These are phyloP conservation scores for Cutaneotrichosporon spelunceum DNA, from an alignment of 1,284 basidiomycete species.

Conservation along the genomic window DNA sequence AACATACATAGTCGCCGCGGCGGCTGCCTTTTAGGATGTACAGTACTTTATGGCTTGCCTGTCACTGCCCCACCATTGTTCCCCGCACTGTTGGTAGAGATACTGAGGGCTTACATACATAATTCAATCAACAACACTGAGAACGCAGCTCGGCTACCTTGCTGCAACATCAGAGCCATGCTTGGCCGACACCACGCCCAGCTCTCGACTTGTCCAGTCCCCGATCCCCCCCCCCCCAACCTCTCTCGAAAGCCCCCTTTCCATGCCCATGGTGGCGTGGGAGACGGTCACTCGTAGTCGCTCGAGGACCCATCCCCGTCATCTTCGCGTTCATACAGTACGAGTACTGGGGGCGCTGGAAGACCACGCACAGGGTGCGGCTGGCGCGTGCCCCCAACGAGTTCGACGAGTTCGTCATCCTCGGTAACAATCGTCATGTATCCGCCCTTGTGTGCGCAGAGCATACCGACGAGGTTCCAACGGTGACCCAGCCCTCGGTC, in stretches of 20 bases:
- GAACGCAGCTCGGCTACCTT: no score
- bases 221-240: no score
- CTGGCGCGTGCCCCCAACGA: neutral
- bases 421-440: neutral
- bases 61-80: neutral
- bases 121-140: neutral
- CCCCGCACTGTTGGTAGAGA: no score
- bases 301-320: neutral
- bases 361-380: neutral
- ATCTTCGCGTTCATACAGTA: conserved; percentile 6
- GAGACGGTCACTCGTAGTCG: neutral
- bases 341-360: neutral
- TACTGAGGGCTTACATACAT: no score
- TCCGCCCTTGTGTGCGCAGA: neutral
- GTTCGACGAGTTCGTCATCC: neutral
- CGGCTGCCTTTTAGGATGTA: neutral
- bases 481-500: neutral
- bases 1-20: neutral
- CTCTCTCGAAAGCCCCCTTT: no score
- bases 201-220: neutral
- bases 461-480: conserved; percentile 4
- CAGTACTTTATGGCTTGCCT: neutral
- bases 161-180: no score
- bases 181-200: no score
- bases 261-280: no score